Evolutionary conservation across 257 asterid genomes (phyloP).

Genomic region (Apocynum venetum): DNA sequence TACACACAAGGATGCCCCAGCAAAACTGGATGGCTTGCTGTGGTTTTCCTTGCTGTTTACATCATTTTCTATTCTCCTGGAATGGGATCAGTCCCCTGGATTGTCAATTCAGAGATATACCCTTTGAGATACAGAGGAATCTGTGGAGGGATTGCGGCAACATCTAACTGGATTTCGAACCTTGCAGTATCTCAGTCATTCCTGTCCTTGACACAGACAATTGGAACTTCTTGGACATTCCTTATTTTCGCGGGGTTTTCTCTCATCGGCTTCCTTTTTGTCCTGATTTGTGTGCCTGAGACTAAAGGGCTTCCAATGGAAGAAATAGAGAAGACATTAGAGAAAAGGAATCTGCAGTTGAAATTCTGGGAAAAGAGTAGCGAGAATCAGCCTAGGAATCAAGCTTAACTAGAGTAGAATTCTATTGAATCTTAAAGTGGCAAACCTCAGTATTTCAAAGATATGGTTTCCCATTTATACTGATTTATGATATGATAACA

Average conservation of each 20-base stretch:
- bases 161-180: constrained; percentile 69
- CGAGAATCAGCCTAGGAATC: not conserved
- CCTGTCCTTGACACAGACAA: constrained; percentile 53
- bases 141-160: constrained; percentile 86
- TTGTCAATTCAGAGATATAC: constrained; percentile 79
- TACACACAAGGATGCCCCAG: constrained; percentile 76
- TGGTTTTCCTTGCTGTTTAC: constrained; percentile 50
- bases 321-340: constrained; percentile 70
- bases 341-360: constrained; percentile 33
- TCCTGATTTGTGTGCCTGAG: constrained; percentile 65
- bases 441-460: not conserved
- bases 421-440: not conserved
- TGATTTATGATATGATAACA: no score
- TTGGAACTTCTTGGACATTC: constrained; percentile 67
- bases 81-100: constrained; percentile 82
- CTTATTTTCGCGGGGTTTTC: constrained; percentile 77
- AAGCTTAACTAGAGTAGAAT: not conserved
- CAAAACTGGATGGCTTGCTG: constrained; percentile 51
- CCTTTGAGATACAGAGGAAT: constrained; percentile 65
- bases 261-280: constrained; percentile 45
- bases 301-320: constrained; percentile 75
- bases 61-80: constrained; percentile 75
- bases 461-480: no score
- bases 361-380: not conserved
- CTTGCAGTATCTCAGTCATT: constrained; percentile 68